Evolutionary conservation across 495 filamentous ascomycete genomes (phyloP), one percentile per base, ranked within the genome.

Genomic region (Staphylotrichum tortipilum): DNA sequence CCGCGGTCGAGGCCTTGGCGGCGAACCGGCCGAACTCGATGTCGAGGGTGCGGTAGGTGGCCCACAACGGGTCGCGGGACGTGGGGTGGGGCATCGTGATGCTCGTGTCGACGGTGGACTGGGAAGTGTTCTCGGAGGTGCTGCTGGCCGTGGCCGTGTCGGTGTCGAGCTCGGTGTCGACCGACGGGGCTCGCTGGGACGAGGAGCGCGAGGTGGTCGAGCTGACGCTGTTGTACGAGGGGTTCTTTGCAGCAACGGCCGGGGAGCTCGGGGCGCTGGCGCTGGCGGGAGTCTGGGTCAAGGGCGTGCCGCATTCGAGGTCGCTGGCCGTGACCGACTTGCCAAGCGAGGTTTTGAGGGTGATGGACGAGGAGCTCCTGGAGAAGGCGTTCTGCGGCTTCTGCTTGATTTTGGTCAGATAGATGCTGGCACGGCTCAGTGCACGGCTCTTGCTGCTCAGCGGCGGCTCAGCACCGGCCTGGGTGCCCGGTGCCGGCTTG

Each of bases 1-100:
- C 65, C 4, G 84, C 70, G 47, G 81, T 88, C 28, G 86, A 80
- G 56, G 85, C 84, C 43, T 84, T 80, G 11, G 60, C 46, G 59
- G 88, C 82, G 53, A 96, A 92, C 72, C 84, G 89, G 54, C 84
- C 77, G 61, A 79, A 92, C 54, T 96, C 94, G 22, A 76, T 76
- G 54, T 98, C 92, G 9, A 98, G 70, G 12, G 73, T 76, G 24
- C 85, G 82, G 55, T 95, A 98, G 24, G 82, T 75, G 12, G 75
- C 81, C 89, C 89, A 96, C n/a, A 97, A 73, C 50, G 91, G 88
- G 64, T 98, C 92, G 58, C 84, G 84, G 51, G 39, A 75, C 52
- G 49, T 73, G 61, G 50, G 75, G 62, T 50, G 72, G 62, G 51
- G 74, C 59, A 52, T 73, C 56, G 68, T 65, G 30, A 58, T 57